Base-by-base conservation (phyloP, 2,329 filamentous ascomycete species). In the Cladobotryum mycophilum region DNA sequence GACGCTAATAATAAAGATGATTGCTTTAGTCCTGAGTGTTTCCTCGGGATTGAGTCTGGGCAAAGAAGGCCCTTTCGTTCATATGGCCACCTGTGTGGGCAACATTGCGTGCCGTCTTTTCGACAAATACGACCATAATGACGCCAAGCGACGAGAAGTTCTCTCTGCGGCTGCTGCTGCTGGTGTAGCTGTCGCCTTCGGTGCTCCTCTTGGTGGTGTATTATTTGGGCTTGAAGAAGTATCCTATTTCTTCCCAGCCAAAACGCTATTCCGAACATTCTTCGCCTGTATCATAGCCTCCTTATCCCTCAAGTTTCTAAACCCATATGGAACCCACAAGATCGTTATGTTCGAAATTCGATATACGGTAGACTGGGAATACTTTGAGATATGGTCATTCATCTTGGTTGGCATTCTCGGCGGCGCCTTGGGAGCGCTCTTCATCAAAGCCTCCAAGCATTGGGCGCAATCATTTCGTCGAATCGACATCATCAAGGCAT, bases 211-310 rank as follows among this genome's bases (percentile, higher is more conserved):
- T 0, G 89, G 90, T 8, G 92, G 92, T 47, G 90, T 96, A 1
- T 76, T 97, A 3, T 97, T 97, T 68, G 90, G 89, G 34, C 70
- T 97, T 30, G 93, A 99, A 69, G 93, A 97, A 76, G 91, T 97
- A 55, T 83, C 88, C 59, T 97, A 97, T 68, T 97, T 97, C 69
- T 97, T 97, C 66, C 92, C 93, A 0, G 89, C 92, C 5, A 97
- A 99, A 72, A 97, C 92, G 0, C 79, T 99, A 8, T 99, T 99
- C 73, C 79, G 93, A 48, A 97, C 93, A 0, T 99, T 99, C 69
- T 97, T 97, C 70, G 97, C 92, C 73, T 97, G 92, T 68, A 97
- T 97, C 60, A 85, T 87, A 33, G 91, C 93, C 1, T 90, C 93
- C 0, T 70, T 99, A 34, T 92, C 91, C 1, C 75, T 99, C 59